Percentiles rank a stretch among this genome's conserved stretches.
Conservation (phyloP, 2,329 filamentous ascomycete genomes). For the Arthroderma sp. region DNA sequence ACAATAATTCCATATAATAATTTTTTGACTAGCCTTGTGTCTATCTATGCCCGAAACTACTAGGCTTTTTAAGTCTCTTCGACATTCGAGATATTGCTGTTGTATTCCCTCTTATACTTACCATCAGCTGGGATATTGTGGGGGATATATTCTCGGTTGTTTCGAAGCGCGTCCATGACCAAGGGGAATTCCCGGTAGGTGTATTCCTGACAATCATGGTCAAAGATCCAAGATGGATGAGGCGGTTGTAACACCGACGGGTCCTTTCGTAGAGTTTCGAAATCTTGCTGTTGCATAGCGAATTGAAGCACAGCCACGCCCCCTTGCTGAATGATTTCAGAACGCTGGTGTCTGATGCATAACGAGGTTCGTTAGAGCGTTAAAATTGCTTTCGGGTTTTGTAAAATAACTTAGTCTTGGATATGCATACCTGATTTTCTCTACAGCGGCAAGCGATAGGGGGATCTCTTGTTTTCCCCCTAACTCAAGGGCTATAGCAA, state of each 20-base stretch:
- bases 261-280: slow-evolving; percentile 8
- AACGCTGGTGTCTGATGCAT: slow-evolving; percentile 1
- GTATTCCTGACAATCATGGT: slow-evolving; percentile 10
- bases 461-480: slow-evolving; percentile 4
- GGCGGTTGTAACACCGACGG: slow-evolving; percentile 6
- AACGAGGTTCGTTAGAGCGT: neutral
- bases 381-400: neutral
- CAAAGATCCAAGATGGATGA: slow-evolving; percentile 9
- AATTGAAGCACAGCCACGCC: slow-evolving; percentile 3
- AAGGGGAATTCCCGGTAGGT: slow-evolving; percentile 6
- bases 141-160: slow-evolving; percentile 7
- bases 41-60: too few relatives aligned
- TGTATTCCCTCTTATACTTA: slow-evolving; percentile 8
- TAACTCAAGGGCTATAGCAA: slow-evolving; percentile 24
- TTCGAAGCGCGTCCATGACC: slow-evolving; percentile 4
- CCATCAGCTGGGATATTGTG: slow-evolving; percentile 8
- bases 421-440: slow-evolving; percentile 5
- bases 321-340: slow-evolving; percentile 3
- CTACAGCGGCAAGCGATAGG: neutral
- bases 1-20: neutral
- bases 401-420: neutral
- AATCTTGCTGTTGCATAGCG: slow-evolving; percentile 4
- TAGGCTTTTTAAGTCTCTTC: neutral
- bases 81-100: neutral
- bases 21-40: neutral